Evolutionary conservation across 1,139 yeast species (phyloP).

Genomic region (Nakaseomyces glabratus): DNA sequence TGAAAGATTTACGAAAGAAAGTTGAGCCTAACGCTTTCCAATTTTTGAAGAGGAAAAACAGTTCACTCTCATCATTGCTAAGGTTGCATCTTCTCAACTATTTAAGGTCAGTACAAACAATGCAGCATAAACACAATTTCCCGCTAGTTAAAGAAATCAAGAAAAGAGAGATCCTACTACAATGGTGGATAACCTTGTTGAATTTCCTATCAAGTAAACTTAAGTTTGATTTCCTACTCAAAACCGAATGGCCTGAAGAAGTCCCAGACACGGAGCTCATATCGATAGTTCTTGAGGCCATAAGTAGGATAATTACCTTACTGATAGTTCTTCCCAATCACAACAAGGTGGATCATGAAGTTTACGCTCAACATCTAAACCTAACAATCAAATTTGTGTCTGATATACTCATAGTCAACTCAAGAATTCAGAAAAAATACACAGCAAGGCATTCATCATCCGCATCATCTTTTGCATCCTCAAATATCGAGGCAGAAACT

Average conservation of each 20-base stretch:
- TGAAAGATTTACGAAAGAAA: not conserved
- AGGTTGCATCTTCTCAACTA: conserved; percentile 5
- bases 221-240: conserved; percentile 10
- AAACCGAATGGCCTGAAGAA: conserved; percentile 6
- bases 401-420: conserved; percentile 21
- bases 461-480: not conserved
- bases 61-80: not conserved
- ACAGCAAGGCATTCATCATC: conserved; percentile 3
- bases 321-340: conserved; percentile 15
- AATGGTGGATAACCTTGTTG: conserved; percentile 30
- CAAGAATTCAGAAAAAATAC: conserved; percentile 11
- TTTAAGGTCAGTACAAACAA: not conserved
- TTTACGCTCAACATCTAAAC: conserved; percentile 23
- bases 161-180: conserved; percentile 20
- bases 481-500: conserved; percentile 3
- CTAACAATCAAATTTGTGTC: conserved; percentile 26
- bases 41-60: not conserved
- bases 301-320: conserved; percentile 24
- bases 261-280: conserved; percentile 13
- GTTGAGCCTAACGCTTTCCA: not conserved
- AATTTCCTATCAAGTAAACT: conserved; percentile 18
- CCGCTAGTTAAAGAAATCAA: not conserved
- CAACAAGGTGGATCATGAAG: conserved; percentile 16
- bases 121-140: conserved; percentile 4
- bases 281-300: conserved; percentile 25